Evolutionary conservation across 73 alveolate species (phyloP).

Genomic region (Paramecium pentaurelia): DNA sequence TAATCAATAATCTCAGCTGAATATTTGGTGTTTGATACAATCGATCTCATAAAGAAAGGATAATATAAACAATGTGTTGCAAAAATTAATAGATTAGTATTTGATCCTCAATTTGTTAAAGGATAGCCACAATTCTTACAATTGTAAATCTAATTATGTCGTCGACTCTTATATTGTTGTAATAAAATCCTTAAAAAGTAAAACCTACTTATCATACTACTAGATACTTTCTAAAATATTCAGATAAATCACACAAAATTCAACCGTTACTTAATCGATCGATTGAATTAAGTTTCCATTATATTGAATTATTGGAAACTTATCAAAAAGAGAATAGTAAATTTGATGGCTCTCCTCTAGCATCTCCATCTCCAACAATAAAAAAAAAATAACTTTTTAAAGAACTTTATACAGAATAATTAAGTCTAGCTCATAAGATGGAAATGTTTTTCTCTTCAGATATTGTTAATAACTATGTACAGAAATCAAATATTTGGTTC

Average conservation of each 20-base stretch:
- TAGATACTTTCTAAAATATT: slow-evolving; percentile 1
- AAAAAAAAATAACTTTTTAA: slow-evolving; percentile 5
- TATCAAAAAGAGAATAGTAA: neutral
- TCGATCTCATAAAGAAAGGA: neutral
- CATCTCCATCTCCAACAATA: neutral
- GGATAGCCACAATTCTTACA: neutral
- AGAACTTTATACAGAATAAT: neutral
- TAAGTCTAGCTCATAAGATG: neutral
- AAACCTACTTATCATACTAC: neutral
- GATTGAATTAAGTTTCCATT: neutral
- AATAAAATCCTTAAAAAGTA: slow-evolving; percentile 19
- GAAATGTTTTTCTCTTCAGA: slow-evolving; percentile 1
- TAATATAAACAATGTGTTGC: neutral
- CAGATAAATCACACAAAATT: slow-evolving; percentile 24
- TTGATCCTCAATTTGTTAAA: neutral
- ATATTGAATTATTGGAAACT: neutral
- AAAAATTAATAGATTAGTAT: neutral
- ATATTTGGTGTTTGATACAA: neutral
- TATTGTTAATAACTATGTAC: neutral
- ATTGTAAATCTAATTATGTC: slow-evolving; percentile 1
- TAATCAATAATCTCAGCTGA: neutral
- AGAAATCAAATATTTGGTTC: neutral
- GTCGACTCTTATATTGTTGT: slow-evolving; percentile 2
- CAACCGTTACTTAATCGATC: slow-evolving; percentile 40
- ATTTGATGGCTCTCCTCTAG: neutral